Evolutionary conservation across 495 filamentous ascomycete species (phyloP), one percentile per base, ranked within the genome.

Genomic region (Podospora pseudoanserina): DNA sequence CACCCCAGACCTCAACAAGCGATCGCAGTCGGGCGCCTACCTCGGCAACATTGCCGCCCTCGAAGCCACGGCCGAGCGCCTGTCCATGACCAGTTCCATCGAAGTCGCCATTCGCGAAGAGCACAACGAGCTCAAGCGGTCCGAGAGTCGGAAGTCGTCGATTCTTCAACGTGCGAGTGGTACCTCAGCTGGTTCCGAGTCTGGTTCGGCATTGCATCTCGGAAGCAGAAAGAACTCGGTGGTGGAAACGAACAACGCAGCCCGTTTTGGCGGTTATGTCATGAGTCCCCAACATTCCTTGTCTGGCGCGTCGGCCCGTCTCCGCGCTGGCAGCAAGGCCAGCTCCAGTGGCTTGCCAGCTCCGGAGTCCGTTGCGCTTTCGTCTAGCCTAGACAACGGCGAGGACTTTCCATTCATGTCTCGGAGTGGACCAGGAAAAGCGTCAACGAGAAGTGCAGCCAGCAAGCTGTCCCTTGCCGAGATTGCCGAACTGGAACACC

Each of bases 51-150:
- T 96, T 67, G 90, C 93, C 75, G 86, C 90, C 57, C 81, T 97
- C 70, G 93, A 97, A 74, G 85, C 88, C 69, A 91, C 88, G 56
- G 93, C 93, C 27, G 93, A 96, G 79, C 86, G 89, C 53, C 81
- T 97, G 74, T 93, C 90, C 73, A 86, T 87, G 71, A 90, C 87
- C 56, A 90, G 88, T n/a, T 89, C 89, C 18, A 90, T 97, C 73
- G 92, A 88, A 56, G 88, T 89, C 74, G 92, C 93, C 72, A 92
- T 97, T 64, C 87, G 90, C 68, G 89, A 91, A 71, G 84, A 94
- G 71, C 90, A 92, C 73, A 82, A 86, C 65, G 92, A 92, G 71
- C 89, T 92, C 73, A 94, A 92, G 76, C 83, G 86, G 64, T 83
- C 83, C 60, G 87, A 88, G 54, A 89, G 89, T 72, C 83, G 86